Percentiles rank a stretch among this genome's conserved stretches.
These are phyloP conservation scores for Myochromella boudieri DNA, from an alignment of 768 basidiomycete species.

Conservation along the genomic window DNA sequence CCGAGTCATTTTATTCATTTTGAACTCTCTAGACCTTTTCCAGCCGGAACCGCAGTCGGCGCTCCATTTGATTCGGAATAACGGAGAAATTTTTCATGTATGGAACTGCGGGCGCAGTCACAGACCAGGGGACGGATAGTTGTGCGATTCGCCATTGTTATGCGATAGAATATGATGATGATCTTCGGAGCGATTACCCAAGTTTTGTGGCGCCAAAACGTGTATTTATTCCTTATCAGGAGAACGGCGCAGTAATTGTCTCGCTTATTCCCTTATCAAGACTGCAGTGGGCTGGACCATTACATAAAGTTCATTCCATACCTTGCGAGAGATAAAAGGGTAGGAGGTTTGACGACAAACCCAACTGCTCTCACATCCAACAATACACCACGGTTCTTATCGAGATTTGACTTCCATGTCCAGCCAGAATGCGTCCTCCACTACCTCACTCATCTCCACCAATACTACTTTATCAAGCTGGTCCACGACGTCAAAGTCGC, in stretches of 20 bases:
- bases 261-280: background rate
- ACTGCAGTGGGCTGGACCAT: background rate
- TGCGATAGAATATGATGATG: background rate
- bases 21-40: too few relatives aligned
- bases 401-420: slow-evolving; percentile 8
- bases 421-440: slow-evolving; percentile 15
- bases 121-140: too few relatives aligned
- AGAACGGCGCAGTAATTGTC: background rate
- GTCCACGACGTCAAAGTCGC: background rate
- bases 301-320: background rate
- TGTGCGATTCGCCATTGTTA: too few relatives aligned
- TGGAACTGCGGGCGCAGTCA: too few relatives aligned
- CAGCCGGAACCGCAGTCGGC: too few relatives aligned
- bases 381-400: background rate
- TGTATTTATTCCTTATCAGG: background rate
- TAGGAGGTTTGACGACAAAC: background rate
- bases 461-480: slow-evolving; percentile 4
- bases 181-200: background rate
- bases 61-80: too few relatives aligned
- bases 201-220: background rate
- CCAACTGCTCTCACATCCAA: background rate
- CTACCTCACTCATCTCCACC: slow-evolving; percentile 15
- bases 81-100: background rate
- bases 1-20: too few relatives aligned
- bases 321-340: too few relatives aligned